phyloP scores from a whole-genome alignment of 345 rosid species.

The Pistacia vera region DNA sequence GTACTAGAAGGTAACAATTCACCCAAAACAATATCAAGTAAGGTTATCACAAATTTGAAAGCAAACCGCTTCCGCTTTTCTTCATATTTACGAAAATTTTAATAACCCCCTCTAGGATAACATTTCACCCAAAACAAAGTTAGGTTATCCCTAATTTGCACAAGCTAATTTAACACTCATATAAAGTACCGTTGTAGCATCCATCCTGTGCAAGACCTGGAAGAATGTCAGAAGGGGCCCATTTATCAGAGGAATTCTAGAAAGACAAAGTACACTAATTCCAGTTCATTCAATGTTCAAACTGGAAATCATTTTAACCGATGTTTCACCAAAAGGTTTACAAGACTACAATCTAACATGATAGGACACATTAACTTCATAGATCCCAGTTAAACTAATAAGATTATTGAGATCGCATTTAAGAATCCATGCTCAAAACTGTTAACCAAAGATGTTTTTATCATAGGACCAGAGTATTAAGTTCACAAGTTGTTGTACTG shows the following conservation, averaged over 20 bases:
- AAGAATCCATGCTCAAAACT: background rate
- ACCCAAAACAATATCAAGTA: too few relatives aligned
- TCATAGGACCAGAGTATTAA: too few relatives aligned
- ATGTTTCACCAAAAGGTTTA: conserved; percentile 2
- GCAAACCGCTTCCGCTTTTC: too few relatives aligned
- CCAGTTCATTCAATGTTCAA: background rate
- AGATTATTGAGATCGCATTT: background rate
- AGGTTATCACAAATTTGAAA: too few relatives aligned
- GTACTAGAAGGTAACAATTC: too few relatives aligned
- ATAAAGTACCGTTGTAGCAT: conserved; percentile 86
- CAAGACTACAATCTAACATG: too few relatives aligned
- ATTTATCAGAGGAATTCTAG: conserved; percentile 11
- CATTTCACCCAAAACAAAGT: too few relatives aligned
- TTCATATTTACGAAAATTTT: too few relatives aligned
- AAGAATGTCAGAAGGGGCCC: conserved; percentile 15
- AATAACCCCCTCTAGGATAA: too few relatives aligned
- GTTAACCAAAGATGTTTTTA: too few relatives aligned
- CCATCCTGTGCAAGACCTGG: conserved; percentile 92
- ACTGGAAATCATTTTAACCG: background rate
- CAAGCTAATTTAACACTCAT: conserved; percentile 82
- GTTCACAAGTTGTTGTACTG: too few relatives aligned
- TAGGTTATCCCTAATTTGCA: background rate
- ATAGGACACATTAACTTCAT: background rate
- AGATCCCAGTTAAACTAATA: background rate
- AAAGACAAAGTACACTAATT: background rate